Evolutionary conservation across 1,284 basidiomycete genomes (phyloP).

Genomic region (Spongiforma sp.): DNA sequence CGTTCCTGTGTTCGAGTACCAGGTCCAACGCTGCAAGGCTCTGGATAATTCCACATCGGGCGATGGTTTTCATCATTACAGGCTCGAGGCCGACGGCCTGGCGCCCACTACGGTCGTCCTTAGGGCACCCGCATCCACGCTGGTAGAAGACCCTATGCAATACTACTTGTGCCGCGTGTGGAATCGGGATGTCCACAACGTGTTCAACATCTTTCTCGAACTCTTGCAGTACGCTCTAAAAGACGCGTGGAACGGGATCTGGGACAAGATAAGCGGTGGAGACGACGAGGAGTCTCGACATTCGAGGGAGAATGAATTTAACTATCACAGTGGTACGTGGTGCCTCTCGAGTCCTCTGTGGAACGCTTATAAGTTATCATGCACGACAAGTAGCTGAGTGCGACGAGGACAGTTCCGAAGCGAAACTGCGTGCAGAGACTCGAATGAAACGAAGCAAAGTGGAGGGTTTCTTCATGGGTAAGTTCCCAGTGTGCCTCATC

Average conservation of each 20-base stretch:
- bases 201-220: constrained; percentile 27
- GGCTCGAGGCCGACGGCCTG: constrained; percentile 15
- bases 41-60: background rate
- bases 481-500: constrained; percentile 26
- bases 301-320: background rate
- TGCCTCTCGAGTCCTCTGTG: background rate
- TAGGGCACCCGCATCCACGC: background rate
- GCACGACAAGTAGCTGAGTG: constrained; percentile 1
- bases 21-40: constrained; percentile 17
- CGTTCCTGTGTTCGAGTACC: constrained; percentile 28
- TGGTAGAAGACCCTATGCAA: constrained; percentile 12
- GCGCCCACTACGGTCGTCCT: constrained; percentile 16
- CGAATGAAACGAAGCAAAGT: constrained; percentile 24
- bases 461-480: constrained; percentile 17
- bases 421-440: constrained; percentile 24
- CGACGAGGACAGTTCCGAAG: constrained; percentile 2
- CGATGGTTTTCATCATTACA: constrained; percentile 12
- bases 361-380: constrained; percentile 11
- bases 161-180: constrained; percentile 29
- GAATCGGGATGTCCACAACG: constrained; percentile 15
- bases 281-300: background rate
- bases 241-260: constrained; percentile 1
- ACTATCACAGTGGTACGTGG: constrained; percentile 9
- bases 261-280: background rate
- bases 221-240: constrained; percentile 20